A percentile compares a stretch with the other conserved stretches of the same genome.
Evolutionary conservation across 2,329 filamentous ascomycete genomes (phyloP).

Genomic region (Colletotrichum sp.): DNA sequence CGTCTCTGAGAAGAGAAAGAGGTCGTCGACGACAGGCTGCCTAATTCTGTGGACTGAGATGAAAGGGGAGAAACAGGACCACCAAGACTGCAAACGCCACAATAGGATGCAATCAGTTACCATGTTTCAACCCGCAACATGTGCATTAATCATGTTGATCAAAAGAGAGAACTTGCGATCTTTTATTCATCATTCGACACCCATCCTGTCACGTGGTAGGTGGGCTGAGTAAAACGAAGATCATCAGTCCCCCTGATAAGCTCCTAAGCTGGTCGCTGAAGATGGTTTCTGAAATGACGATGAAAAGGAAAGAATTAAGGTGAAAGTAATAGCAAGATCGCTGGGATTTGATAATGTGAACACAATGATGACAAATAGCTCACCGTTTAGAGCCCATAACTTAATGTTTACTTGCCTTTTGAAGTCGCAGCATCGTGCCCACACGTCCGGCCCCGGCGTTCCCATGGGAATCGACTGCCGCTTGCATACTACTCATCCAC

Average conservation of each 20-base stretch:
- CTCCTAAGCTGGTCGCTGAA: neutral
- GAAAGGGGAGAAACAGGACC: neutral
- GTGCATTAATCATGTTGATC: neutral
- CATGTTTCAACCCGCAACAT: neutral
- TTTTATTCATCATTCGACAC: neutral
- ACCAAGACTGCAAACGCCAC: neutral
- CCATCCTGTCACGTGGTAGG: neutral
- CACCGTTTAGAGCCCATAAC: neutral
- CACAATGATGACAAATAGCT: neutral
- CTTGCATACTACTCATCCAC: neutral
- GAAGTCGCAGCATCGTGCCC: neutral
- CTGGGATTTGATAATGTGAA: neutral
- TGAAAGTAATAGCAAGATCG: neutral
- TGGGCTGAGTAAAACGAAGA: accelerated
- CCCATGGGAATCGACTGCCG: neutral
- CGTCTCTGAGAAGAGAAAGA: neutral
- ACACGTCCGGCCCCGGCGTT: neutral
- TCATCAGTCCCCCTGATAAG: accelerated
- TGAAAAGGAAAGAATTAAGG: neutral
- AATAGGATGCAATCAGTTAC: neutral
- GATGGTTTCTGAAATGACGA: neutral
- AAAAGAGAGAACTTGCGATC: accelerated
- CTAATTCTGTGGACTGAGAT: neutral
- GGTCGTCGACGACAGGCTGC: neutral
- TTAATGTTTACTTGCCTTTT: neutral